These are phyloP conservation scores for Trypanosoma melophagium DNA, from an alignment of 208 protist genomes.

Conservation along the genomic window DNA sequence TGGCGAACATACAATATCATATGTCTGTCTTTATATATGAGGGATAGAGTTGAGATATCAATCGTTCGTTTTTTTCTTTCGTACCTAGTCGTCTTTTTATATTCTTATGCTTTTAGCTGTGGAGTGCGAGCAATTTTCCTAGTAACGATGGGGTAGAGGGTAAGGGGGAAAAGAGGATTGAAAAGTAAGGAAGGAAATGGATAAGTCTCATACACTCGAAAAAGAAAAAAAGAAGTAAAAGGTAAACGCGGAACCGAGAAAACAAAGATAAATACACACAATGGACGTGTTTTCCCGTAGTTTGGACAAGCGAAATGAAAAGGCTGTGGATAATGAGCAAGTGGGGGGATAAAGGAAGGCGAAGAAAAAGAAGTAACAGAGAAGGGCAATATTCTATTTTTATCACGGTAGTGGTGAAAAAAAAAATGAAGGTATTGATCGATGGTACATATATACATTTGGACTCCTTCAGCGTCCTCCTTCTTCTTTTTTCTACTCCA, in stretches of 20 bases:
- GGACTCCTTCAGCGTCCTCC: too few relatives aligned
- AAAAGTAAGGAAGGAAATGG: neutral
- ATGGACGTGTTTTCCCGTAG: neutral
- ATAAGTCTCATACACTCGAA: neutral
- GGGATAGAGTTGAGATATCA: too few relatives aligned
- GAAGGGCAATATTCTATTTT: too few relatives aligned
- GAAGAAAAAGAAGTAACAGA: neutral
- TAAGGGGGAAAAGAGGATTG: neutral
- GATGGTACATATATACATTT: neutral
- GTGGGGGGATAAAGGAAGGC: neutral
- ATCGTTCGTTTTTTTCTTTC: too few relatives aligned
- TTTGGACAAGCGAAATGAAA: neutral
- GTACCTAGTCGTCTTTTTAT: too few relatives aligned
- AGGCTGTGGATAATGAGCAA: neutral
- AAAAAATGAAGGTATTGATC: too few relatives aligned
- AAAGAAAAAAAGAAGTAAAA: conserved; percentile 1
- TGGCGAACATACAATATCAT: too few relatives aligned
- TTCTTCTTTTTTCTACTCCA: neutral
- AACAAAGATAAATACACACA: neutral
- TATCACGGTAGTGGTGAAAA: too few relatives aligned
- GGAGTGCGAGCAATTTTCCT: too few relatives aligned
- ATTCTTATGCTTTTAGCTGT: too few relatives aligned
- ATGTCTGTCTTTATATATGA: too few relatives aligned
- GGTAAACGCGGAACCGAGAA: neutral
- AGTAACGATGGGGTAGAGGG: neutral